Percentiles rank a stretch among this genome's conserved stretches.
phyloP scores from a whole-genome alignment of 305 asterid genomes.

The Solanum hybrid region DNA sequence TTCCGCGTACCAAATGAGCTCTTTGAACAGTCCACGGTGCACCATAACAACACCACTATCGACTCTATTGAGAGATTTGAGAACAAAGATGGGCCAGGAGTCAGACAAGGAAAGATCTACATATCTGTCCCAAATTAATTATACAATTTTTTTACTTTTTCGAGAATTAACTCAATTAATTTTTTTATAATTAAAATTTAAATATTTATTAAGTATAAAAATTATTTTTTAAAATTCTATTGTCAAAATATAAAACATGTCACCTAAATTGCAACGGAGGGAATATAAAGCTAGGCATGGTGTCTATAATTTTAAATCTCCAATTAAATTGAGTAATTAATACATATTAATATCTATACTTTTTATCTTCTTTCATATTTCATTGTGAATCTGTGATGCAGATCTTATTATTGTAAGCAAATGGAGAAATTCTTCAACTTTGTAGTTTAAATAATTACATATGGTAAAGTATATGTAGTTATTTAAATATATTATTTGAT shows the following conservation, averaged over 20 bases:
- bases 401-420: background rate
- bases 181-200: too few relatives aligned
- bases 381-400: background rate
- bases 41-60: background rate
- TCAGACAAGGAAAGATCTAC: background rate
- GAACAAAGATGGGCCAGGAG: background rate
- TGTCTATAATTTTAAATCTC: background rate
- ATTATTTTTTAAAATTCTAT: background rate
- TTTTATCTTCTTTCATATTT: background rate
- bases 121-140: background rate
- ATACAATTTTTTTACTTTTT: too few relatives aligned
- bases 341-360: background rate
- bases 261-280: background rate
- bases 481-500: background rate
- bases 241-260: background rate
- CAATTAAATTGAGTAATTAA: background rate
- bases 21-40: background rate
- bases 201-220: too few relatives aligned
- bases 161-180: too few relatives aligned
- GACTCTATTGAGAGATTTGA: background rate
- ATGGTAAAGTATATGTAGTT: background rate
- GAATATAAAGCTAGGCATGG: background rate
- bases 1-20: background rate
- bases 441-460: background rate
- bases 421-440: background rate